These are phyloP conservation scores for Penicillium waksmanii DNA, from an alignment of 495 filamentous ascomycete species.

Conservation along the genomic window DNA sequence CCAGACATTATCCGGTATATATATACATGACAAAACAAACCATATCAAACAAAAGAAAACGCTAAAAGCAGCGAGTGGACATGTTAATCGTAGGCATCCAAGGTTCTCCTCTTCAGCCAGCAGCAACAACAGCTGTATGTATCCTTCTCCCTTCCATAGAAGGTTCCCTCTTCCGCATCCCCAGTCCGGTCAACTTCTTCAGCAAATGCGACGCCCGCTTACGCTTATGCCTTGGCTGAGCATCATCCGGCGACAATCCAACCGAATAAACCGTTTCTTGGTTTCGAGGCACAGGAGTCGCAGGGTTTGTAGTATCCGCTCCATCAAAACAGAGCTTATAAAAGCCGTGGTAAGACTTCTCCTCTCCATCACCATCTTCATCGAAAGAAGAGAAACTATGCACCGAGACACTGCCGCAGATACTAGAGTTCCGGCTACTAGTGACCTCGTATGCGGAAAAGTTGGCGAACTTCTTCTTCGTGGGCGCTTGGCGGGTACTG, in stretches of 20 bases:
- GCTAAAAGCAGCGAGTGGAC: conserved; percentile 3
- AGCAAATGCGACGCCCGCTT: conserved; percentile 24
- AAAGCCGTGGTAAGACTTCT: conserved; percentile 2
- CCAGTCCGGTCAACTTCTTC: conserved; percentile 29
- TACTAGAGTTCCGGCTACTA: conserved; percentile 11
- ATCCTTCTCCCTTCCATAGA: conserved; percentile 4
- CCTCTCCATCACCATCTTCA: background rate
- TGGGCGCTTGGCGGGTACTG: conserved; percentile 15
- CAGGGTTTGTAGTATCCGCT: background rate
- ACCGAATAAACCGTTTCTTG: conserved; percentile 14
- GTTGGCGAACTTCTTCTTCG: background rate
- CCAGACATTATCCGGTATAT: background rate
- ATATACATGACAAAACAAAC: background rate
- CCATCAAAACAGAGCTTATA: conserved; percentile 10
- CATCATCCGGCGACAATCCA: conserved; percentile 2
- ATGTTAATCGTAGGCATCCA: background rate
- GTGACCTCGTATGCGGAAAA: conserved; percentile 4
- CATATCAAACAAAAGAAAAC: background rate
- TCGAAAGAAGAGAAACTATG: conserved; percentile 11
- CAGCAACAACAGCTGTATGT: conserved; percentile 6
- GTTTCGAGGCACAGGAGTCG: conserved; percentile 2
- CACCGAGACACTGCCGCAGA: conserved; percentile 11
- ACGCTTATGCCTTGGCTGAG: conserved; percentile 8
- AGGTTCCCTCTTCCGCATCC: conserved; percentile 15
- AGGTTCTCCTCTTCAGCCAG: conserved; percentile 8